Conservation (phyloP, 768 basidiomycete genomes). For the Rhodotorula toruloides region DNA sequence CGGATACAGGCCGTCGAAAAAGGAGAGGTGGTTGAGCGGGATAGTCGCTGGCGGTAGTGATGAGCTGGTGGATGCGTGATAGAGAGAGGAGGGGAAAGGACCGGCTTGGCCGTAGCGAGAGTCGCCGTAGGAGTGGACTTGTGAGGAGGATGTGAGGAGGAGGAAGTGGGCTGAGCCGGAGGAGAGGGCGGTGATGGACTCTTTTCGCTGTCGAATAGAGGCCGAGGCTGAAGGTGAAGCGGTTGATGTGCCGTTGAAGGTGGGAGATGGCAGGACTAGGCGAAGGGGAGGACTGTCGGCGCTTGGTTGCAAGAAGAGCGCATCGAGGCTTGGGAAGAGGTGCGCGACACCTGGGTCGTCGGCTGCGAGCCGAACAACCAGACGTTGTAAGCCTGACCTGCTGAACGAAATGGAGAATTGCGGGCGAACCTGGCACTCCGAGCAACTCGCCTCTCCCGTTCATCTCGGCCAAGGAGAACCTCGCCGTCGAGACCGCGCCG, state of each 20-base stretch:
- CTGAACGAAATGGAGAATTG: not conserved
- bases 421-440: slow-evolving; percentile 5
- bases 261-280: not conserved
- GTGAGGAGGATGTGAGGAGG: slow-evolving; percentile 8
- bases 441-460: slow-evolving; percentile 24
- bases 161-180: slow-evolving; percentile 29
- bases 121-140: slow-evolving; percentile 20
- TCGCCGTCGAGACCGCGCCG: not conserved
- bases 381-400: too few relatives aligned
- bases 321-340: not conserved
- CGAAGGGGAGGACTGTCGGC: not conserved
- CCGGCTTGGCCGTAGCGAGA: slow-evolving; percentile 33
- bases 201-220: too few relatives aligned
- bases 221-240: not conserved
- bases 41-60: not conserved
- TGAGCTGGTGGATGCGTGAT: not conserved
- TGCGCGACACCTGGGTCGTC: too few relatives aligned
- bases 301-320: slow-evolving; percentile 17
- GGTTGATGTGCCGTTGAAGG: not conserved
- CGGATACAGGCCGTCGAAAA: slow-evolving; percentile 20
- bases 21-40: slow-evolving; percentile 2
- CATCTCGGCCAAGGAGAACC: not conserved
- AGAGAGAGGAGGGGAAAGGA: not conserved
- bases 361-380: too few relatives aligned
- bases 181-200: slow-evolving; percentile 3